Conservation (phyloP, 345 rosid species). For the Gossypium mustelinum region DNA sequence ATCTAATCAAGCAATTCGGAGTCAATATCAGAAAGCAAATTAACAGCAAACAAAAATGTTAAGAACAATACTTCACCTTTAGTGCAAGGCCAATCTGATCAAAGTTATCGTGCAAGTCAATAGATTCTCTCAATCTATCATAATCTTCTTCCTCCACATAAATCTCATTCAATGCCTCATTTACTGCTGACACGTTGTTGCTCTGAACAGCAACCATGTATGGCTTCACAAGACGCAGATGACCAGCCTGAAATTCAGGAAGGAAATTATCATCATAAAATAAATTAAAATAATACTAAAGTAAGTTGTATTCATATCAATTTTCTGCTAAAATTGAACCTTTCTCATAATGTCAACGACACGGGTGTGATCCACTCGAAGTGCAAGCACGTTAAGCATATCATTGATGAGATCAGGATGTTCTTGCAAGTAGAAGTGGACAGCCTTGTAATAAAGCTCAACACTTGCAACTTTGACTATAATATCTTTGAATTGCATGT, state of each 20-base stretch:
- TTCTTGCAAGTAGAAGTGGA: slow-evolving; percentile 95
- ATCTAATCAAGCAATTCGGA: slow-evolving; percentile 44
- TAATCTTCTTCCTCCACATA: slow-evolving; percentile 63
- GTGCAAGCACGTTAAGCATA: slow-evolving; percentile 89
- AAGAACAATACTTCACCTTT: slow-evolving; percentile 1
- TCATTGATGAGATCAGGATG: slow-evolving; percentile 49
- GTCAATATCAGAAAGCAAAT: slow-evolving; percentile 3
- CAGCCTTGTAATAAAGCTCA: slow-evolving; percentile 92
- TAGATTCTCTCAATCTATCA: slow-evolving; percentile 88
- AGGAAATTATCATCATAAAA: background rate
- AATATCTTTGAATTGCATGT: slow-evolving; percentile 96
- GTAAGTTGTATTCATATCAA: background rate
- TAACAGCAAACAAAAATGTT: background rate
- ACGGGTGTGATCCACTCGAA: slow-evolving; percentile 91
- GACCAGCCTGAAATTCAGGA: slow-evolving; percentile 72
- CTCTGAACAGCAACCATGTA: slow-evolving; percentile 98
- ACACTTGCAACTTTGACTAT: slow-evolving; percentile 92
- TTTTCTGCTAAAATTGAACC: slow-evolving; percentile 38
- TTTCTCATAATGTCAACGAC: slow-evolving; percentile 96
- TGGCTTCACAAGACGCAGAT: slow-evolving; percentile 86
- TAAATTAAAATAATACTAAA: background rate
- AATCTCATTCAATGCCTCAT: slow-evolving; percentile 88
- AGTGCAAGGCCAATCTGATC: slow-evolving; percentile 21
- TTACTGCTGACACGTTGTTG: slow-evolving; percentile 87
- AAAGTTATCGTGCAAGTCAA: slow-evolving; percentile 86